phyloP scores from a whole-genome alignment of 2,329 filamentous ascomycete genomes.

The Ceratocystis huliohia region DNA sequence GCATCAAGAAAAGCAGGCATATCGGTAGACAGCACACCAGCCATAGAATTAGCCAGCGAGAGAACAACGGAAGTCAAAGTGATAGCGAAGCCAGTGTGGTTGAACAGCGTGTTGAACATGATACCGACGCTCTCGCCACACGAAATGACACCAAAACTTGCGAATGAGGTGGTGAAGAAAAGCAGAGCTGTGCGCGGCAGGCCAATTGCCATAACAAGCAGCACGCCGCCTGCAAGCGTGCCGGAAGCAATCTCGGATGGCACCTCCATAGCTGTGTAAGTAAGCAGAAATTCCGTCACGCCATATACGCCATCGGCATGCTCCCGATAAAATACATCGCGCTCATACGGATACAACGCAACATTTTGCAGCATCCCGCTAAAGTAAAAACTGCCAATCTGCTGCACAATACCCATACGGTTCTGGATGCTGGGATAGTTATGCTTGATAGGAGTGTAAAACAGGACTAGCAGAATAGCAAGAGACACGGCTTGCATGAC shows the following conservation, averaged over 20 bases:
- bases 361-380: constrained; percentile 72
- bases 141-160: constrained; percentile 59
- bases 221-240: constrained; percentile 51
- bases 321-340: constrained; percentile 66
- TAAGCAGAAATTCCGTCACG: constrained; percentile 56
- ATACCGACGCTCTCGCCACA: constrained; percentile 67
- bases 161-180: constrained; percentile 55
- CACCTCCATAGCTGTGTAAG: constrained; percentile 57
- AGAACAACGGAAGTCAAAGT: constrained; percentile 59
- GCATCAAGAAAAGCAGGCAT: constrained; percentile 53
- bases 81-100: constrained; percentile 62
- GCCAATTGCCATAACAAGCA: constrained; percentile 52
- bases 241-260: constrained; percentile 57
- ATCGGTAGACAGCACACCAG: constrained; percentile 56
- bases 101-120: constrained; percentile 66
- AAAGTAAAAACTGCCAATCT: constrained; percentile 59
- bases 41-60: constrained; percentile 57
- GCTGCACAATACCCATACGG: constrained; percentile 59
- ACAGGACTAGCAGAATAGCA: constrained; percentile 49
- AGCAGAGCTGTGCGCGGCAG: constrained; percentile 49
- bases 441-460: constrained; percentile 58
- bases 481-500: constrained; percentile 55
- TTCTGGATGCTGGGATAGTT: constrained; percentile 61
- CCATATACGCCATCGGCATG: constrained; percentile 61
- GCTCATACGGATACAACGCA: constrained; percentile 57